Conservation (phyloP, 495 filamentous ascomycete species). For the Evansstolkia leycettana region DNA sequence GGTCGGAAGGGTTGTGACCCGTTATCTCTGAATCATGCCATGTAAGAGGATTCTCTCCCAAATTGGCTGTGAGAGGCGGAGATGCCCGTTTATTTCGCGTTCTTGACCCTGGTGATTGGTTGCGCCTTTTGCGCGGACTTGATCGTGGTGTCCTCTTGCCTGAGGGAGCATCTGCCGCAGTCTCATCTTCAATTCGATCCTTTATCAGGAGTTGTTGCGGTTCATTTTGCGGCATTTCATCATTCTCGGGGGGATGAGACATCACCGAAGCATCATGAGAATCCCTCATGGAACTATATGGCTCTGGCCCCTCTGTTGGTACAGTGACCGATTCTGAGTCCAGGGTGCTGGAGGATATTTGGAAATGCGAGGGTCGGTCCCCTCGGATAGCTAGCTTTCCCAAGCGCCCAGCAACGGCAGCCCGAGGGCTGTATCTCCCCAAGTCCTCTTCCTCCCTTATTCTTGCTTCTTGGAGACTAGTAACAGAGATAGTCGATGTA, state of each 20-base stretch:
- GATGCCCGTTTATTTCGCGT: conserved; percentile 22
- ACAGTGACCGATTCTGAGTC: no score
- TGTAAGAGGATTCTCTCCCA: conserved; percentile 41
- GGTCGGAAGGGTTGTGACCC: conserved; percentile 61
- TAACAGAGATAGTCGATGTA: conserved; percentile 20
- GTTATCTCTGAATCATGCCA: conserved; percentile 84
- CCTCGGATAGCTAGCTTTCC: conserved; percentile 47
- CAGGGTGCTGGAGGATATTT: no score
- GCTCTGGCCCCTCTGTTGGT: no score
- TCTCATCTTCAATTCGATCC: neutral
- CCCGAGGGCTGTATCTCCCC: conserved; percentile 44
- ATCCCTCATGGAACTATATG: no score
- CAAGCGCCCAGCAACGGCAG: conserved; percentile 51
- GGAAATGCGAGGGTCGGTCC: conserved; percentile 7
- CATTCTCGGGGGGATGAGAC: no score
- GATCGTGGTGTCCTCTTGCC: conserved; percentile 8
- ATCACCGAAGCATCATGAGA: no score
- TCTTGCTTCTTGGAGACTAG: conserved; percentile 22
- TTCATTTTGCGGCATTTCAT: no score
- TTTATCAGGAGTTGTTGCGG: neutral
- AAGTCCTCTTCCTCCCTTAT: conserved; percentile 23
- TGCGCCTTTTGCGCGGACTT: conserved; percentile 16
- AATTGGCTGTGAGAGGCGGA: conserved; percentile 34
- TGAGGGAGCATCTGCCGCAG: conserved; percentile 5
- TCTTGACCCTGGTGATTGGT: conserved; percentile 13